These are phyloP conservation scores for Parsonsia alboflavescens DNA, from an alignment of 257 asterid species.

Conservation along the genomic window DNA sequence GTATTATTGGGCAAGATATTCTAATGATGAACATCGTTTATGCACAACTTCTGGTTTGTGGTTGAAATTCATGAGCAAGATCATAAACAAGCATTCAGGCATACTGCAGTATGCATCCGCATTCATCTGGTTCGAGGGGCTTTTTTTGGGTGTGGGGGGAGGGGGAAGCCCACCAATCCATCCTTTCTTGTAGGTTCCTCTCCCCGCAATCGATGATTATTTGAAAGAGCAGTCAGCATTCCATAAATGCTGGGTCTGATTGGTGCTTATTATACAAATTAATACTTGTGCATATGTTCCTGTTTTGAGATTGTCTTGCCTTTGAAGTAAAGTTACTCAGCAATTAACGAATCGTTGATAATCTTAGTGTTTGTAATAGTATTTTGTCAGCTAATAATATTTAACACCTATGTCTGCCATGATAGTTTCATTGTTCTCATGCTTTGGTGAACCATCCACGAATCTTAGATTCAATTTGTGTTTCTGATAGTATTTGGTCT, in stretches of 20 bases:
- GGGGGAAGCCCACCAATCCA: not conserved
- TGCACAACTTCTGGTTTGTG: not conserved
- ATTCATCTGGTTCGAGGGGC: not conserved
- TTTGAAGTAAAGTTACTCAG: not conserved
- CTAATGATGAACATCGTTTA: not conserved
- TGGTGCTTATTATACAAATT: not conserved
- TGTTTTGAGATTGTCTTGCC: not conserved
- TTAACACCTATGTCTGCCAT: not conserved
- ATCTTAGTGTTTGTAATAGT: not conserved
- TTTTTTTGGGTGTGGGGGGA: too few species aligned
- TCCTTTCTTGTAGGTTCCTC: not conserved
- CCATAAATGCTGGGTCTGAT: not conserved
- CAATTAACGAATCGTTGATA: not conserved
- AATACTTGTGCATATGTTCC: not conserved
- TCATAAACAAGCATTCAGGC: not conserved
- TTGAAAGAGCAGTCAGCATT: not conserved
- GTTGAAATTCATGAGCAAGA: constrained; percentile 2
- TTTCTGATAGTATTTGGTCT: not conserved
- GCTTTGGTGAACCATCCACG: not conserved
- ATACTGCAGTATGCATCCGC: not conserved
- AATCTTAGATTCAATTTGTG: not conserved
- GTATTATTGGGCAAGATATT: not conserved
- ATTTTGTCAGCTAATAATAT: not conserved
- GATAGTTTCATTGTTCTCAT: not conserved
- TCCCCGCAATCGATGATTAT: not conserved